Base-by-base conservation (phyloP, 805 yeast species). In the Yarrowia sp. region DNA sequence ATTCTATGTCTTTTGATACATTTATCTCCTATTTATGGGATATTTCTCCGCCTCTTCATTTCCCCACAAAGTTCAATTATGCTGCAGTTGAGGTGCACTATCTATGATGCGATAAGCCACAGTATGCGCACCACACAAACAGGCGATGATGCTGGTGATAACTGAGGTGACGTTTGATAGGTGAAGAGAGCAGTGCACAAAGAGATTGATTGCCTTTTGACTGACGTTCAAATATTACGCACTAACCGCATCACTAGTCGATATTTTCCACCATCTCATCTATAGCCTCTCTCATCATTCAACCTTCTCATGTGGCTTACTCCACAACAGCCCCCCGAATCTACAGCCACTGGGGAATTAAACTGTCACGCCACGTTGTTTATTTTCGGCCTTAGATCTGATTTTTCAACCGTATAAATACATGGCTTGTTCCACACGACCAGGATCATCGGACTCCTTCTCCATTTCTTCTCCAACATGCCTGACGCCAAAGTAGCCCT, bases 101-200 rank as follows among this genome's bases (percentile, higher is more conserved):
- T 56, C 63, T 26, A 56, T 56, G 63, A 26, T 56, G 63, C 63
- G 63, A 56, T 56, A 56, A 56, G 63, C 63, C 63, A 56, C 63
- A 56, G 26, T 41, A 56, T 56, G 48, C 48, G 48, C 63, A 56
- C 63, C 63, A 56, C 63, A 11, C 36, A 56, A 3, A 19, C 19
- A 19, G 14, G 53, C n/a, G 41, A 35, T 50, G 38, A 15, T 9
- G 8, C 9, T 7, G 36, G 10, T n/a, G 16, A 26, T 22, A 26
- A 46, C 12, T 26, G n/a, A 5, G 32, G 32, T 26, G 32, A 26
- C 32, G 7, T 26, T 26, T 26, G 32, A 26, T 26, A 26, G 32
- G 32, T 5, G 32, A 26, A 26, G 32, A 26, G 32, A 26, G 32
- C 7, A 5, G 7, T 26, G 7, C 32, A 26, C 32, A 26, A 26